Evolutionary conservation across 306 rosid genomes (phyloP), one percentile per base, ranked within the genome.

Genomic region (Quercus dentata): DNA sequence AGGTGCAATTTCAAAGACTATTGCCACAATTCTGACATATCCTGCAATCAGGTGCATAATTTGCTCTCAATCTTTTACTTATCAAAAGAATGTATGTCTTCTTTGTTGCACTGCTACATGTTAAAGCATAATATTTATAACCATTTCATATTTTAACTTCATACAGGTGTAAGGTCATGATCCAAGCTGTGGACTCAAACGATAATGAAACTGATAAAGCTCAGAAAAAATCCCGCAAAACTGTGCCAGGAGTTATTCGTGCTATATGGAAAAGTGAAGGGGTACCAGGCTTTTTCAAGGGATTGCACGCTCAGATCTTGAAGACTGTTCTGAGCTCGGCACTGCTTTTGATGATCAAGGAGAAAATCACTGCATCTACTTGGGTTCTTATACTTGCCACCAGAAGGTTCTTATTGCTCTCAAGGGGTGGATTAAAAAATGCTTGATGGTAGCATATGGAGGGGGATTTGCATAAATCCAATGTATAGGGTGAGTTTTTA

Each of bases 241-340:
- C 99, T 0, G 74, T 93, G 74, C 69, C 88, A 6, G 83, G 74
- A 51, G 86, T 90, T 77, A n/a, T 93, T 74, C 64, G 9, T 62
- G 83, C 92, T 56, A 96, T 96, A 82, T 96, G 97, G 97, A 88
- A 83, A 89, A 89, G 81, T 35, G 99, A 96, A 90, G 99, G 99
- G 49, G 13, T 91, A 68, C 64, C 77, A 38, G 99, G 99, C 35
- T 96, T 82, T 82, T 96, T 89, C 86, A 96, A 96, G 88, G 99
- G 99, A 81, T 83, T 96, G 84, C 89, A 96, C 33, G 99, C 97
- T 78, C 99, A 96, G 85, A 93, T 96, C 85, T 85, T 96, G 84
- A 96, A 96, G 88, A 96, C 99, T 18, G 99, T 96, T 80, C 87
- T 96, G 69, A 96, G 98, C 82, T 91, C 99, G 1, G 99, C 99